These are phyloP conservation scores for Clonostachys solani DNA, from an alignment of 2,329 filamentous ascomycete species.

Conservation along the genomic window DNA sequence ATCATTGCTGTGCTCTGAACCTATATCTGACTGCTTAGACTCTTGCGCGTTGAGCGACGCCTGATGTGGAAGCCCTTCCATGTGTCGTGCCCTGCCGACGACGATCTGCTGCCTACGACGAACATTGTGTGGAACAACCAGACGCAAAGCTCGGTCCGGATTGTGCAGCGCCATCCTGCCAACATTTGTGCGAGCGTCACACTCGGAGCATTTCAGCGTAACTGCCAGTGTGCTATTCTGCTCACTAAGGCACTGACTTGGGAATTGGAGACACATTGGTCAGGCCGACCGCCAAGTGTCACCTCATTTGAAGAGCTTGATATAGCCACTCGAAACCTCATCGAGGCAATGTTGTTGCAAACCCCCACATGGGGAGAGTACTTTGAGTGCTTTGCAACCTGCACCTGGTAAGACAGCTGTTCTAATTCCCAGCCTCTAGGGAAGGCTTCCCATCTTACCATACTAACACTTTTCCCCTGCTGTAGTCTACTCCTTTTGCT, in stretches of 20 bases:
- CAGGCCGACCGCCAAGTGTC: slow-evolving; percentile 11
- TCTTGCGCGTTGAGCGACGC: slow-evolving; percentile 22
- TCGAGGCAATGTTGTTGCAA: slow-evolving; percentile 25
- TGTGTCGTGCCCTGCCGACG: slow-evolving; percentile 26
- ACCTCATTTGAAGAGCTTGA: slow-evolving; percentile 24
- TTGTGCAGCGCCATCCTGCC: slow-evolving; percentile 17
- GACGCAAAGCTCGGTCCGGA: slow-evolving; percentile 11
- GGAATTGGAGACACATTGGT: slow-evolving; percentile 9
- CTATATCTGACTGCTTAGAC: slow-evolving; percentile 5
- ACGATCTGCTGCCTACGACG: slow-evolving; percentile 25
- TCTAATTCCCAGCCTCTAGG: not conserved
- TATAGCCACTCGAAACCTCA: slow-evolving; percentile 18
- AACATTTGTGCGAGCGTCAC: slow-evolving; percentile 18
- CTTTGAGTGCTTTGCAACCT: slow-evolving; percentile 26
- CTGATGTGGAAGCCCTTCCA: slow-evolving; percentile 24
- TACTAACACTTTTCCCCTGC: not conserved
- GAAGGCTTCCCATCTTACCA: not conserved
- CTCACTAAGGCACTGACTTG: slow-evolving; percentile 20
- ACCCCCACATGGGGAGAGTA: slow-evolving; percentile 25
- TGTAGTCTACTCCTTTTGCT: slow-evolving; percentile 24
- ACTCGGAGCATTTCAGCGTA: slow-evolving; percentile 25
- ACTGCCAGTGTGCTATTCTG: slow-evolving; percentile 27
- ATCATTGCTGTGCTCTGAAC: too few relatives aligned
- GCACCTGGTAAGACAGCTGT: slow-evolving; percentile 19
- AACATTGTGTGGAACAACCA: slow-evolving; percentile 24